A percentile compares a stretch with the other conserved stretches of the same genome.
Conservation (phyloP, 2,329 filamentous ascomycete species). For the Colletotrichum truncatum region DNA sequence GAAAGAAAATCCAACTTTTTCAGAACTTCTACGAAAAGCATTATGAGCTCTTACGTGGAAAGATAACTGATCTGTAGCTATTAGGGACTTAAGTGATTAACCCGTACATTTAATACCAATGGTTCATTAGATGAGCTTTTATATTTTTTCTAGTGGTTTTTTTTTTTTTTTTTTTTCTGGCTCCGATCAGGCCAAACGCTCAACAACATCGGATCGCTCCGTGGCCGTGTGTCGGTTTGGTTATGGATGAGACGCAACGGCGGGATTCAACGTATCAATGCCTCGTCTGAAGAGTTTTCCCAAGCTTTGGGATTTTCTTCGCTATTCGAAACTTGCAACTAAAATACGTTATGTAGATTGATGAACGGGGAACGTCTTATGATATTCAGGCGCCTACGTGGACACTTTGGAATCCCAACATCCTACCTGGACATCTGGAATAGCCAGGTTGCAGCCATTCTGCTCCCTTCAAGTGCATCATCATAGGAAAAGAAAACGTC, state of each 20-base stretch:
- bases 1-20: constrained; percentile 3
- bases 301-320: too few species aligned
- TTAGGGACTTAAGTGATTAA: constrained; percentile 1
- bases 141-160: neutral
- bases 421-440: neutral
- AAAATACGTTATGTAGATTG: neutral
- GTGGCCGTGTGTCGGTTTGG: constrained; percentile 37
- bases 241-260: constrained; percentile 47
- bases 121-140: neutral
- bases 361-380: neutral
- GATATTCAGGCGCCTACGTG: constrained; percentile 1
- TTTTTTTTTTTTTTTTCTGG: neutral
- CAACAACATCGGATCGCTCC: neutral
- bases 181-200: neutral
- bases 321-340: neutral
- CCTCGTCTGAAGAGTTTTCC: constrained; percentile 30
- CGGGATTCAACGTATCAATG: constrained; percentile 38
- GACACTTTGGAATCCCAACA: neutral
- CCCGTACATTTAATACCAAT: neutral
- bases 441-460: too few species aligned
- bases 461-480: too few species aligned
- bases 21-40: constrained; percentile 3
- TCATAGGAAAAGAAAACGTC: too few species aligned
- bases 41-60: neutral
- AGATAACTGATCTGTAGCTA: neutral